Conservation (phyloP, 192 early-diverging fungal species). For the Umbelopsis sp. region DNA sequence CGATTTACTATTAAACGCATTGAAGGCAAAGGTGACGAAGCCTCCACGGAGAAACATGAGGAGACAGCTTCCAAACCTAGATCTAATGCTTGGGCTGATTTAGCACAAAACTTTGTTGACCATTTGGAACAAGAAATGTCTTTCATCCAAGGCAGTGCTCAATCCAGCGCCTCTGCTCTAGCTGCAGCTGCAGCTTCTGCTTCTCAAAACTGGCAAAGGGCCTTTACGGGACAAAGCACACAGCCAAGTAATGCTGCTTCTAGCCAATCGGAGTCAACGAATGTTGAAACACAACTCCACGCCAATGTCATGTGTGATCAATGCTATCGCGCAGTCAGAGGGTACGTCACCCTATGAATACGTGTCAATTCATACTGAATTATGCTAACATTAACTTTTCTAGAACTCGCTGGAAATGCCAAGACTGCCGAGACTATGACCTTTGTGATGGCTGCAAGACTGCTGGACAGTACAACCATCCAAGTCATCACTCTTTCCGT, state of each 20-base stretch:
- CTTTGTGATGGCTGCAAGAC: slow-evolving; percentile 88
- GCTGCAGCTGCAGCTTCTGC: slow-evolving; percentile 9
- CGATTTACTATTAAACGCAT: slow-evolving; percentile 6
- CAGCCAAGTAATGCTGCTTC: neutral
- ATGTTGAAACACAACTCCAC: neutral
- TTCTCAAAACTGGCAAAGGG: neutral
- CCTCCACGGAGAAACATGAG: neutral
- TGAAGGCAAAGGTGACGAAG: slow-evolving; percentile 5
- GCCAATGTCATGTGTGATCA: slow-evolving; percentile 21
- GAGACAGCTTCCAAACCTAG: neutral
- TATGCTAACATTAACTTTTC: slow-evolving; percentile 4
- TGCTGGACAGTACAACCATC: slow-evolving; percentile 34
- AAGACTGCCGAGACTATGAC: slow-evolving; percentile 86
- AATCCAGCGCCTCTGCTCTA: slow-evolving; percentile 10
- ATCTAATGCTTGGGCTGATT: slow-evolving; percentile 19
- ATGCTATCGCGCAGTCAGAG: slow-evolving; percentile 18
- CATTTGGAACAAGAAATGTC: slow-evolving; percentile 18
- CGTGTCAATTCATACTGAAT: neutral
- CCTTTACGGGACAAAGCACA: neutral
- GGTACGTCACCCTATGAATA: slow-evolving; percentile 9
- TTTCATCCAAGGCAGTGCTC: slow-evolving; percentile 4
- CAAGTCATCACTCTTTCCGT: neutral
- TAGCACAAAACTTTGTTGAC: slow-evolving; percentile 20
- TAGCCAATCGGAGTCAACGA: neutral
- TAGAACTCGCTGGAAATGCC: slow-evolving; percentile 82